Conservation (phyloP, 2,329 filamentous ascomycete genomes). For the Penicillium freii region DNA sequence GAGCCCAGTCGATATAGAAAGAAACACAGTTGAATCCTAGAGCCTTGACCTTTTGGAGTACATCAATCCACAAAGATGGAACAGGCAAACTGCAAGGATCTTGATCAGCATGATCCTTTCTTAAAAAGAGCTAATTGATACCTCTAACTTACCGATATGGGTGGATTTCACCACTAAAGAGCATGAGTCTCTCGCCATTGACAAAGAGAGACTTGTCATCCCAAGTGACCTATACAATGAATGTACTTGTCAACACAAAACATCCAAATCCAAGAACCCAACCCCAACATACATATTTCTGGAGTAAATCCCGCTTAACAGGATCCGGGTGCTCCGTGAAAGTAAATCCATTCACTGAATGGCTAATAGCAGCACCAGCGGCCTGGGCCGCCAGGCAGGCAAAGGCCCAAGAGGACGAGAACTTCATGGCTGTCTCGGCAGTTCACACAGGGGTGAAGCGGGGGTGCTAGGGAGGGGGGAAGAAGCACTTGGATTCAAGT, state of each 20-base stretch:
- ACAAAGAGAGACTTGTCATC: conserved; percentile 70
- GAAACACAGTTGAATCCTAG: conserved; percentile 77
- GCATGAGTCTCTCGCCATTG: conserved; percentile 65
- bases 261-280: not conserved
- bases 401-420: conserved; percentile 33
- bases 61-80: conserved; percentile 63
- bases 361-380: conserved; percentile 50
- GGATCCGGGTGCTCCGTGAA: conserved; percentile 39
- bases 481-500: not conserved
- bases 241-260: not conserved
- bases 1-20: conserved; percentile 76
- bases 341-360: conserved; percentile 51
- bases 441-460: not conserved
- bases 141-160: conserved; percentile 54
- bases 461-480: not conserved
- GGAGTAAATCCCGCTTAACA: conserved; percentile 50
- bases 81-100: conserved; percentile 53
- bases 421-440: conserved; percentile 38
- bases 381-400: conserved; percentile 46
- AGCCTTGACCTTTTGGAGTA: conserved; percentile 80
- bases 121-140: not conserved
- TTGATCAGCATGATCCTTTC: conserved; percentile 1
- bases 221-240: conserved; percentile 59
- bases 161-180: conserved; percentile 74
- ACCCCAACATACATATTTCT: conserved; percentile 52